Conservation (phyloP, 1,139 yeast genomes). For the Eremothecium coryli region DNA sequence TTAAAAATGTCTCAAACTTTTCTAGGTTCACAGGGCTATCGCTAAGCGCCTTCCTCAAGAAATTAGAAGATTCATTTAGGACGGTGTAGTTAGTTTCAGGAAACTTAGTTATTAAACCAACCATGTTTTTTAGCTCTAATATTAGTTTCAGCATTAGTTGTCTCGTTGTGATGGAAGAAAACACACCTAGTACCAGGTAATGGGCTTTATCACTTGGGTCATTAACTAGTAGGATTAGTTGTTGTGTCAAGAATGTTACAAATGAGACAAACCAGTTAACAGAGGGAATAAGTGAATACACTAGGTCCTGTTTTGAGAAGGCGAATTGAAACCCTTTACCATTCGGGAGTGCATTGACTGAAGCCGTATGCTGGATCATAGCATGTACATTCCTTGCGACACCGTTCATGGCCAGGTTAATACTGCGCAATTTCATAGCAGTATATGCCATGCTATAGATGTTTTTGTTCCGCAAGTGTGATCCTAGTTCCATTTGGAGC, state of each 20-base stretch:
- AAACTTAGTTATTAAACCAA: conserved; percentile 26
- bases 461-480: conserved; percentile 20
- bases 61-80: conserved; percentile 29
- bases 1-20: conserved; percentile 28
- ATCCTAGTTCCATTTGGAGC: conserved; percentile 29
- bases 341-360: conserved; percentile 24
- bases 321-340: conserved; percentile 29
- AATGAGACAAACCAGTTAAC: conserved; percentile 31
- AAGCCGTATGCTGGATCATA: conserved; percentile 26
- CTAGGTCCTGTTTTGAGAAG: conserved; percentile 30
- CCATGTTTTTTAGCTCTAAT: conserved; percentile 27
- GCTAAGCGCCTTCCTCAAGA: conserved; percentile 24
- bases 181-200: conserved; percentile 26
- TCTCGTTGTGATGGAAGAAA: conserved; percentile 30
- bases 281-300: conserved; percentile 29
- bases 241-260: conserved; percentile 27
- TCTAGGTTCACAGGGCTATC: conserved; percentile 30
- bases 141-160: conserved; percentile 26
- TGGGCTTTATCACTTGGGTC: conserved; percentile 17
- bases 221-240: conserved; percentile 24
- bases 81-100: conserved; percentile 30
- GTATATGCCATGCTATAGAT: conserved; percentile 29
- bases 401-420: conserved; percentile 30
- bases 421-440: conserved; percentile 27
- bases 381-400: conserved; percentile 28